phyloP scores from a whole-genome alignment of 495 filamentous ascomycete species.

The Barbatosphaeria neglecta region DNA sequence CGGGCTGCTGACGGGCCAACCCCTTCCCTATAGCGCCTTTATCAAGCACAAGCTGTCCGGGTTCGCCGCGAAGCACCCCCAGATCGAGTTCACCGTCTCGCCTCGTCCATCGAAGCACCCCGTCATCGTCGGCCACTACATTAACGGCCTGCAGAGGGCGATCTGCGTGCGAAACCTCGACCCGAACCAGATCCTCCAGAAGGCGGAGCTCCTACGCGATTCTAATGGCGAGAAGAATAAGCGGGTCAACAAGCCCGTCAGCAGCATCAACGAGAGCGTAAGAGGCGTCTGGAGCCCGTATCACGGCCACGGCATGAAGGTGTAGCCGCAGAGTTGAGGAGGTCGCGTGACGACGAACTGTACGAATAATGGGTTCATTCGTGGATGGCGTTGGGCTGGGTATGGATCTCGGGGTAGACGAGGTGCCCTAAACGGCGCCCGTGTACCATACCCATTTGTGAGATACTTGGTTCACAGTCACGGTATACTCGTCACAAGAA shows the following conservation, averaged over 20 bases:
- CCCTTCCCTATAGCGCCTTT: constrained; percentile 48
- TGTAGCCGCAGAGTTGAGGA: constrained; percentile 19
- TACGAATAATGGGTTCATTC: constrained; percentile 3
- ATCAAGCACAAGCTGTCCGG: constrained; percentile 59
- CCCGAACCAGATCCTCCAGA: constrained; percentile 66
- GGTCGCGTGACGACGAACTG: background rate
- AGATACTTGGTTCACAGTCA: background rate
- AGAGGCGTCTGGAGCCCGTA: constrained; percentile 92
- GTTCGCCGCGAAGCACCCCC: constrained; percentile 73
- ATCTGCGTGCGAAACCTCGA: constrained; percentile 84
- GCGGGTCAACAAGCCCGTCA: constrained; percentile 68
- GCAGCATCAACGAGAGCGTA: constrained; percentile 80
- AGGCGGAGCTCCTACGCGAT: constrained; percentile 67
- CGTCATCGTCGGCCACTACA: constrained; percentile 71
- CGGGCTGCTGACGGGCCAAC: background rate
- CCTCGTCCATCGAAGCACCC: constrained; percentile 82
- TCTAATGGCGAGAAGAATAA: constrained; percentile 77
- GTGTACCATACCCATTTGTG: background rate
- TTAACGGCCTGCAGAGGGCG: constrained; percentile 78
- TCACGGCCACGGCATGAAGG: constrained; percentile 51
- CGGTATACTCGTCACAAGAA: no score
- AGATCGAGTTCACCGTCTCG: constrained; percentile 81
- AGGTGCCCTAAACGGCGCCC: background rate
- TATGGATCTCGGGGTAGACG: background rate
- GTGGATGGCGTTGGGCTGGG: background rate